Base-by-base conservation (phyloP, 305 asterid genomes). In the Fraxinus albicans region DNA sequence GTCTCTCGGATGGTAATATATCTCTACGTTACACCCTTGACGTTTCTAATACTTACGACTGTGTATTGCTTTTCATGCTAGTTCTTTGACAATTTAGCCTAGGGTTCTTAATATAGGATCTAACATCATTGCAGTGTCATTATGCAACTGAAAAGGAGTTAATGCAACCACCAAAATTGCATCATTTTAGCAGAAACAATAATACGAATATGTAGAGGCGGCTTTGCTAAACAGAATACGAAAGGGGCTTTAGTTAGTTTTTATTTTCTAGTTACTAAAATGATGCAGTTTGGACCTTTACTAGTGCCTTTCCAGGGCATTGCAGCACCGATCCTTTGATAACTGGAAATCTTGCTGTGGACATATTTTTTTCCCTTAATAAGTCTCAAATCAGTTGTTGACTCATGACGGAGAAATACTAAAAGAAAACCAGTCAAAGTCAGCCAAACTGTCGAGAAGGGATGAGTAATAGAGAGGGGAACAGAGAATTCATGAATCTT, bases 1-100 rank as follows among this genome's bases (percentile, higher is more conserved):
- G 97, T 96, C 78, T 89, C 98, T 35, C 90, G 79, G 90, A 92
- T 94, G 99, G 99, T 95, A 94, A 90, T 79, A 53, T 79, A 36
- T 42, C 76, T 60, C 86, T 60, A 78, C 36, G 33, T 35, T 60
- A 23, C 9, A 19, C 35, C 35, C n/a, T 3, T 34, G 36, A 21
- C 72, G 81, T 69, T 55, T 55, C 47, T 67, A 44, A 7, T 79
- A 76, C 77, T 3, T 53, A 50, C 33, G 17, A 27, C 9, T 36
- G 42, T 36, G 15, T 40, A 25, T 77, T 80, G 35, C 2, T 19
- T 83, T 77, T 38, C 33, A 35, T 1, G 23, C 3, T 69, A 25
- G 19, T 29, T 27, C 21, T 69, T 12, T 69, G 38, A 29, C 0
- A 69, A 29, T 69, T 10, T 69, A 27, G 15, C 35, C 1, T 67